These are phyloP conservation scores for Exophiala sideris DNA, from an alignment of 2,329 filamentous ascomycete species.

Conservation along the genomic window DNA sequence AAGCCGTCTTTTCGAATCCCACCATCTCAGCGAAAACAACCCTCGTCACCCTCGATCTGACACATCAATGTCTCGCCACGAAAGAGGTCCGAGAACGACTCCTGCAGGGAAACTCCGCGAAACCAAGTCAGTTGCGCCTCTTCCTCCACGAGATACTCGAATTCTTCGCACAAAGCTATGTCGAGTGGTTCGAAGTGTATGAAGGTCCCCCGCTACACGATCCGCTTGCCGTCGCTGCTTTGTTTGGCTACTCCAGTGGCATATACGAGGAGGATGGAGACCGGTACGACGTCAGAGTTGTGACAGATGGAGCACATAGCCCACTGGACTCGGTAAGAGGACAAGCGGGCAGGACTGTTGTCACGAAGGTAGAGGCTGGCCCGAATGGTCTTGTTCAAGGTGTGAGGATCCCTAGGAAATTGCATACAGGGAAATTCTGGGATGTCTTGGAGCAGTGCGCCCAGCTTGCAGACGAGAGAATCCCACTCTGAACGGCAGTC, in stretches of 20 bases:
- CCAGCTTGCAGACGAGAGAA: constrained; percentile 58
- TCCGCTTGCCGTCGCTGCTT: constrained; percentile 78
- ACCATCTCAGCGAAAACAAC: constrained; percentile 71
- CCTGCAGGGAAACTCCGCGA: constrained; percentile 48
- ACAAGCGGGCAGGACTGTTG: constrained; percentile 9
- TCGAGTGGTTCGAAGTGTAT: constrained; percentile 71
- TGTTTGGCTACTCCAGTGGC: constrained; percentile 60
- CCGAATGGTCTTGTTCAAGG: constrained; percentile 42
- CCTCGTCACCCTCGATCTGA: constrained; percentile 79
- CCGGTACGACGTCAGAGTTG: constrained; percentile 46
- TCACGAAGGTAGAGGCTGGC: constrained; percentile 35
- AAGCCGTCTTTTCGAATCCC: constrained; percentile 67
- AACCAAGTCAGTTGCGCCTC: constrained; percentile 57
- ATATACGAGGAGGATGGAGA: constrained; percentile 50
- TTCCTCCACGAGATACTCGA: constrained; percentile 83
- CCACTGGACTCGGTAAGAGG: constrained; percentile 10
- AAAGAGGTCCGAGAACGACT: constrained; percentile 65
- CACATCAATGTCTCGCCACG: constrained; percentile 82
- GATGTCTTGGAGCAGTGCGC: constrained; percentile 69
- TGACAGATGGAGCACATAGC: constrained; percentile 11
- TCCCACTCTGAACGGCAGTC: not conserved
- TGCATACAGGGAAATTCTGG: constrained; percentile 79
- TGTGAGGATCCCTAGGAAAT: constrained; percentile 71
- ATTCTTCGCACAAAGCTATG: constrained; percentile 87
- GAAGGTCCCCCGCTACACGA: constrained; percentile 87